phyloP scores from a whole-genome alignment of 2,329 filamentous ascomycete genomes.

The Penicillium sp. region DNA sequence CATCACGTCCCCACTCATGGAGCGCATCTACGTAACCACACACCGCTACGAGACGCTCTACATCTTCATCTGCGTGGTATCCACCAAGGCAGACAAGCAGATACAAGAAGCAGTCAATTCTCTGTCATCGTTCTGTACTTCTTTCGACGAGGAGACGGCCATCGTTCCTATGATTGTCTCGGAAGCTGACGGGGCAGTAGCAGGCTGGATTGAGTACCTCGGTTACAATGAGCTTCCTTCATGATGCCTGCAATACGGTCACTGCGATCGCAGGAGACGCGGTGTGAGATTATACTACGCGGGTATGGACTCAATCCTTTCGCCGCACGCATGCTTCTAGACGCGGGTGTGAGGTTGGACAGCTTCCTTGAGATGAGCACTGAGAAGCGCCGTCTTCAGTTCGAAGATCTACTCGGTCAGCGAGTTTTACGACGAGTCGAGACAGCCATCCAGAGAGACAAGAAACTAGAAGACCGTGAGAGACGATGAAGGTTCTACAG shows the following conservation, averaged over 20 bases:
- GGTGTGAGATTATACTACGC: not conserved
- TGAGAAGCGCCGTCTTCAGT: not conserved
- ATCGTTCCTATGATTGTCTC: not conserved
- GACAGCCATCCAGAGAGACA: not conserved
- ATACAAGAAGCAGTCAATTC: not conserved
- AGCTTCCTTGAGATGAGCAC: not conserved
- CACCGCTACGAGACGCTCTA: not conserved
- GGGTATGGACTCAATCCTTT: not conserved
- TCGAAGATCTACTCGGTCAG: not conserved
- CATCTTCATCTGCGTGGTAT: not conserved
- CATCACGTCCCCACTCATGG: slow-evolving; percentile 33
- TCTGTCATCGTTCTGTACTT: not conserved
- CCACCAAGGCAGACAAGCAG: not conserved
- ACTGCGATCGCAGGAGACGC: not conserved
- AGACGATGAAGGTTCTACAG: not conserved
- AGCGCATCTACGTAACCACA: not conserved
- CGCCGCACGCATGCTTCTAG: not conserved
- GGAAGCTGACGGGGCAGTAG: not conserved
- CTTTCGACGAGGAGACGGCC: not conserved
- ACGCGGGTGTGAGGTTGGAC: not conserved
- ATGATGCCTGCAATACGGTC: not conserved
- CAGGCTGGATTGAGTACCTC: not conserved
- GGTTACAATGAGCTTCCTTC: not conserved
- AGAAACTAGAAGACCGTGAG: not conserved
- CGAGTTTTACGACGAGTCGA: not conserved